Base-by-base conservation (phyloP, 768 basidiomycete genomes). In the Cystobasidium ongulense region DNA sequence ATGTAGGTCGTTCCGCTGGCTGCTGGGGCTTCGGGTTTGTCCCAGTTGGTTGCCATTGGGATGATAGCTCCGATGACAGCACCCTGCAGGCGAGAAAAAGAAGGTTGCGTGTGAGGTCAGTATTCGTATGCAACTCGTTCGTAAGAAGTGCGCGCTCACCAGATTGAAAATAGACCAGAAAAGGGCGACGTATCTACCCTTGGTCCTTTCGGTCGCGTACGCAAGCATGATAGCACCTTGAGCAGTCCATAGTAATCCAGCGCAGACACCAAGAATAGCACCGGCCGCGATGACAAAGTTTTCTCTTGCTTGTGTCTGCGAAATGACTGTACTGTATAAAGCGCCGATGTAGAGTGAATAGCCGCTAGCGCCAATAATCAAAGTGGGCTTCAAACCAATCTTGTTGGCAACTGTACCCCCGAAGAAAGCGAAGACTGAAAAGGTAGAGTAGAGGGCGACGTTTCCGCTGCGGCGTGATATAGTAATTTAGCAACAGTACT, bases 111-210 rank as follows among this genome's bases (percentile, higher is more conserved):
- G n/a, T n/a, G n/a, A n/a, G n/a, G n/a, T n/a, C 50, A 31, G 1
- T 52, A 3, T 7, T 41, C 25, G n/a, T 59, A n/a, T 25, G 21
- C 43, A 0, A 23, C 7, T 31, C 63, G 41, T 36, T 31, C 50
- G 70, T 8, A 75, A 52, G 25, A 41, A 54, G 7, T 29, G 4
- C n/a, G 15, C 18, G n/a, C 75, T 62, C 21, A 76, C 29, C 2
- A 76, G 50, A 43, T 70, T 74, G 73, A 74, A 76, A 46, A 76
- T 74, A 27, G 72, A 35, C 75, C 75, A 76, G 39, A 76, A 76
- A 27, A 76, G n/a, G 25, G 73, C 73, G 38, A 75, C 57, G 43
- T 66, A 76, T 15, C 66, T 27, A 10, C 75, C 75, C 62, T 76
- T 76, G 27, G 54, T 76, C 52, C 43, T 35, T 31, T 76, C 75